phyloP scores from a whole-genome alignment of 257 asterid species.

The Solanum acaule region DNA sequence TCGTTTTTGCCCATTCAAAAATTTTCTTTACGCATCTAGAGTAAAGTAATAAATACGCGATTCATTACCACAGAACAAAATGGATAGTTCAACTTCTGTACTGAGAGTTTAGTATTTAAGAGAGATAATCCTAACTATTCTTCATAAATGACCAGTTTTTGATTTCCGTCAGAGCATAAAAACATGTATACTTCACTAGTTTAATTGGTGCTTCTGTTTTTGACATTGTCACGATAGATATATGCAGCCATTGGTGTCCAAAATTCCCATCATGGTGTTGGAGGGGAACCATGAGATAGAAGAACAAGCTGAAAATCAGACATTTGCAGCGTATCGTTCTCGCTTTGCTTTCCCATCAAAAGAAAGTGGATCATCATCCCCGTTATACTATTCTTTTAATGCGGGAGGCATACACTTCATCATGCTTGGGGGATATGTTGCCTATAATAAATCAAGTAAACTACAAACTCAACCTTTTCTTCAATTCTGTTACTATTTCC shows the following conservation, averaged over 20 bases:
- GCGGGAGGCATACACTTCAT: constrained; percentile 94
- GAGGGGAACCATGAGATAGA: constrained; percentile 98
- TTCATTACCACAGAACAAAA: background rate
- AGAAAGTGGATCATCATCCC: constrained; percentile 75
- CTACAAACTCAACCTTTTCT: background rate
- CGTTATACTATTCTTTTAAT: constrained; percentile 75
- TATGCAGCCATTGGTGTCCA: constrained; percentile 80
- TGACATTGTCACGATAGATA: constrained; percentile 30
- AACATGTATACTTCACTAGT: background rate
- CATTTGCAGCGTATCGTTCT: constrained; percentile 67
- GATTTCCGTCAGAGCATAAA: background rate
- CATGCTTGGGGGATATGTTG: constrained; percentile 70
- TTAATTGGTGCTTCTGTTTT: background rate
- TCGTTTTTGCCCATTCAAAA: background rate
- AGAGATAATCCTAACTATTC: background rate
- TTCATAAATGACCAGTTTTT: background rate
- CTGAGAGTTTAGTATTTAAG: background rate
- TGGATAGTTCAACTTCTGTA: background rate
- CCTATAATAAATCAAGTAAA: constrained; percentile 60
- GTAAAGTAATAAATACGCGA: background rate
- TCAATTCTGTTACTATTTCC: background rate
- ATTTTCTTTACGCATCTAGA: background rate
- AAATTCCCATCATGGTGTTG: constrained; percentile 82
- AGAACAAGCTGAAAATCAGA: constrained; percentile 53
- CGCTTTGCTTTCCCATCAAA: constrained; percentile 79